A percentile compares a stretch with the other conserved stretches of the same genome.
Conservation (phyloP, 148 eudicot genomes). For the Salicornia ramosissima region DNA sequence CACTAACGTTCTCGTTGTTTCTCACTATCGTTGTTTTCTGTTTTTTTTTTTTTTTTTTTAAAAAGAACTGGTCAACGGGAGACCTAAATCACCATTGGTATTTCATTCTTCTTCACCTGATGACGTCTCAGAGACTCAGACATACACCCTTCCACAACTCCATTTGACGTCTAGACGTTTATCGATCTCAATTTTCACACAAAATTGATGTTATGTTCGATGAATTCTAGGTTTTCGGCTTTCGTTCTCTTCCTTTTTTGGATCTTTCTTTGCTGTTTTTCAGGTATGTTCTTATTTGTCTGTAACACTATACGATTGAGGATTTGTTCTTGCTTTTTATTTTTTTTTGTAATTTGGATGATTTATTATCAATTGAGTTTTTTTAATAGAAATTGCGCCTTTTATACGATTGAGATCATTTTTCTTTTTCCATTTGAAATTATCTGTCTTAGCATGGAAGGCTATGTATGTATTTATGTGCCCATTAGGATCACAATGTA, state of each 20-base stretch:
- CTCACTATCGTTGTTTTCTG: no score
- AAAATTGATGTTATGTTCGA: slow-evolving; percentile 24
- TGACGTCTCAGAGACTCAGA: background rate
- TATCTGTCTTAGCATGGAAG: background rate
- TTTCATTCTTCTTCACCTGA: background rate
- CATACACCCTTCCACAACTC: background rate
- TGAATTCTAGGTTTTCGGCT: slow-evolving; percentile 24
- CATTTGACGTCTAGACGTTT: background rate
- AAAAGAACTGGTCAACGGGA: no score
- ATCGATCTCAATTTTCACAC: background rate
- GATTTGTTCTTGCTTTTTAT: background rate
- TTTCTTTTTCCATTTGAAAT: background rate
- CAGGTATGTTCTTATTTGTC: slow-evolving; percentile 27
- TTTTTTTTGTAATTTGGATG: no score
- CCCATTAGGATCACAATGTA: background rate
- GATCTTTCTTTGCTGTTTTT: slow-evolving; percentile 37
- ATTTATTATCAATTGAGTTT: background rate
- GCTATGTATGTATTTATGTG: background rate
- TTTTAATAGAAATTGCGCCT: background rate
- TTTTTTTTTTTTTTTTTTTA: background rate
- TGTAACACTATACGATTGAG: background rate
- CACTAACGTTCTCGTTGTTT: background rate
- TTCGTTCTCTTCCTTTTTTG: slow-evolving; percentile 11
- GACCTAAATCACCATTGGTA: no score
- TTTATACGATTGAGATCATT: background rate